Evolutionary conservation across 2,329 filamentous ascomycete species (phyloP), one percentile per base, ranked within the genome.

Genomic region (Scytalidium sp.): DNA sequence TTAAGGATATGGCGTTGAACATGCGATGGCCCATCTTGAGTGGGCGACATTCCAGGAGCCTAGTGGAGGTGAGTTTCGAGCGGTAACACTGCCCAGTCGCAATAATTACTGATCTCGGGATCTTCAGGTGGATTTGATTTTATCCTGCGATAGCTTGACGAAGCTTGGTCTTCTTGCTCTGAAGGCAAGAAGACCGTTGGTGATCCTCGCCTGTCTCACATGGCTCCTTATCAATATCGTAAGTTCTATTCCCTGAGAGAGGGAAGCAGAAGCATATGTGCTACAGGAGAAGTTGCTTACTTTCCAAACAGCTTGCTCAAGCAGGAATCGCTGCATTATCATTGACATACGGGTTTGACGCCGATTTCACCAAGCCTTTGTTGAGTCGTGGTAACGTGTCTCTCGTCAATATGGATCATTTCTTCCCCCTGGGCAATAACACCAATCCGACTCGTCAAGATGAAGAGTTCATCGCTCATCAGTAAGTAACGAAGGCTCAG

Each of bases 11-110:
- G 65, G 68, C 72, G 3, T 58, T 65, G 13, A 71, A 74, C 51
- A 60, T 74, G 52, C 64, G 74, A n/a, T 76, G 74, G 72, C 73
- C 70, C 61, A 67, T 76, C 22, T 56, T 77, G 40, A 68, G 65
- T 50, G 59, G 62, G 8, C 59, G 64, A 4, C 62, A 66, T 36
- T n/a, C 32, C 5, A 64, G 70, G 51, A 67, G 66, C 27, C 59
- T 69, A 39, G 59, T 58, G 4, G 73, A 76, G 62, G 73, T 73
- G 45, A n/a, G 62, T 50, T 23, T 27, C n/a, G 23, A 11, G 3
- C 8, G 21, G 19, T n/a, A 7, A 49, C 19, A 17, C 27, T 10
- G 52, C 53, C 2, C 42, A 10, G 7, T 19, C 19, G 36, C 13
- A 44, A 45, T 43, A 21, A 49, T 56, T n/a, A 59, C 32, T 32